Conservation (phyloP, 306 rosid species). For the Corylus americana region DNA sequence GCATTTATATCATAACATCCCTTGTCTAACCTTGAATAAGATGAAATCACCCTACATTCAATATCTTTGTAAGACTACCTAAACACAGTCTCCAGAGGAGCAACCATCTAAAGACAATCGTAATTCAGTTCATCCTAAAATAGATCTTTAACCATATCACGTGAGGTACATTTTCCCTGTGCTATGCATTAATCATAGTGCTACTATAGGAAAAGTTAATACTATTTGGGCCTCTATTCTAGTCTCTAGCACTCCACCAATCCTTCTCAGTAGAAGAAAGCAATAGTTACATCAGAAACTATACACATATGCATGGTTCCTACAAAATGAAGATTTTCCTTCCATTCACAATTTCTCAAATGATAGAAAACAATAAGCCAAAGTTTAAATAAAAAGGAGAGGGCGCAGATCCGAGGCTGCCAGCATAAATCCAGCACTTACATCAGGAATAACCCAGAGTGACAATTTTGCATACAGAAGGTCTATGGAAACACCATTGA, state of each 20-base stretch:
- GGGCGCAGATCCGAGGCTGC: not conserved
- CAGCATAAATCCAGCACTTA: constrained; percentile 39
- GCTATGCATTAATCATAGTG: not conserved
- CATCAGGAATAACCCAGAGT: constrained; percentile 94
- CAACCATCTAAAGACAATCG: not conserved
- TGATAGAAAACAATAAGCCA: not conserved
- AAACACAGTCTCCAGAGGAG: not conserved
- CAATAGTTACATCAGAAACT: not conserved
- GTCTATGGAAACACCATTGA: constrained; percentile 82
- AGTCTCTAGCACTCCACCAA: not conserved
- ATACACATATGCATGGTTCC: not conserved
- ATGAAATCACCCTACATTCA: not conserved
- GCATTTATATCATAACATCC: not conserved
- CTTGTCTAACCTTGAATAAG: not conserved
- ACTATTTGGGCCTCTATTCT: not conserved
- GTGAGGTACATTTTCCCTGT: not conserved
- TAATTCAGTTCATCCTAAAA: not conserved
- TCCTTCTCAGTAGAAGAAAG: not conserved
- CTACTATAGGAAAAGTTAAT: not conserved
- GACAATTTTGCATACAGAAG: constrained; percentile 90
- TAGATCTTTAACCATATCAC: not conserved
- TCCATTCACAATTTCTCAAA: not conserved
- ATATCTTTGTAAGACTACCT: not conserved
- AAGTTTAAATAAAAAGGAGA: not conserved
- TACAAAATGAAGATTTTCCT: constrained; percentile 1